Percentiles rank a stretch among this genome's conserved stretches.
phyloP scores from a whole-genome alignment of 2,329 filamentous ascomycete species.

The Alternaria dauci region DNA sequence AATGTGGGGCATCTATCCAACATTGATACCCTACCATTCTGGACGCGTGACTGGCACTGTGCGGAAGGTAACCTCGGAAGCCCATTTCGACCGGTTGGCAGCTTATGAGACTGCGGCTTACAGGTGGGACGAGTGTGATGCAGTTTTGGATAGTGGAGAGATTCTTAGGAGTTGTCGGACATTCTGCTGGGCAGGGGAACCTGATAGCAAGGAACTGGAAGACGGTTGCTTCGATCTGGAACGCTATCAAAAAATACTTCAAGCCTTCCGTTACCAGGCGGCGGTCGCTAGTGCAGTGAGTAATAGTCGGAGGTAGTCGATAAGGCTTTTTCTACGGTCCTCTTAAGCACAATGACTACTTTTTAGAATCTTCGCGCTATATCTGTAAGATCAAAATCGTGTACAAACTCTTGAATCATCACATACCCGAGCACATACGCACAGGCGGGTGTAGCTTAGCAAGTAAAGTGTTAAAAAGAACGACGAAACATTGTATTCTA shows the following conservation, averaged over 20 bases:
- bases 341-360: no score
- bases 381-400: no score
- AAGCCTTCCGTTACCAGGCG: slow-evolving; percentile 26
- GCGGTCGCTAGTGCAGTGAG: neutral
- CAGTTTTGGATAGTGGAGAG: slow-evolving; percentile 19
- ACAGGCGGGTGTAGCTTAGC: no score
- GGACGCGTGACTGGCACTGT: slow-evolving; percentile 21
- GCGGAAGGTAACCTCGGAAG: slow-evolving; percentile 23
- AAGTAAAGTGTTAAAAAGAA: no score
- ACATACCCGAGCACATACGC: no score
- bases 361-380: no score
- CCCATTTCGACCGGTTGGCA: slow-evolving; percentile 25
- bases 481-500: no score
- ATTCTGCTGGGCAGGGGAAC: slow-evolving; percentile 34
- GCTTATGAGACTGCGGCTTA: slow-evolving; percentile 36
- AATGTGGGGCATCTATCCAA: slow-evolving; percentile 48
- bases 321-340: no score
- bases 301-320: neutral
- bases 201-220: slow-evolving; percentile 33
- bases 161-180: slow-evolving; percentile 19
- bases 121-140: slow-evolving; percentile 26
- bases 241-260: slow-evolving; percentile 33
- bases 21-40: slow-evolving; percentile 9
- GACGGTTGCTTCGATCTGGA: slow-evolving; percentile 35
- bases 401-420: no score